Conservation (phyloP, 140 eudicot species). For the Cichorium intybus region DNA sequence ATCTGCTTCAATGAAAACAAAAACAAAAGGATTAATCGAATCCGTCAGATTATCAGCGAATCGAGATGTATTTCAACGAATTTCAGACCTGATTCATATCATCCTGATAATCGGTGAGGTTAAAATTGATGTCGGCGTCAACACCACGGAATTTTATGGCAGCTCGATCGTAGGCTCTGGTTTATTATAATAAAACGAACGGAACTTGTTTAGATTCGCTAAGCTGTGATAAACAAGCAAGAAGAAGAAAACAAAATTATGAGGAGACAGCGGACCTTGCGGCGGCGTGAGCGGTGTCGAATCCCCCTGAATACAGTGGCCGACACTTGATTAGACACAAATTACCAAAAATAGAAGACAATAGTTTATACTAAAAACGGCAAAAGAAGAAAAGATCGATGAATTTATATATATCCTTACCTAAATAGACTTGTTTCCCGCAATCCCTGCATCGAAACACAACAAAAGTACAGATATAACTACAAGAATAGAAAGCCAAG, state of each 20-base stretch:
- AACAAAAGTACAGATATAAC: conserved; percentile 20
- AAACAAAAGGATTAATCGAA: conserved; percentile 1
- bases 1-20: conserved; percentile 41
- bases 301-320: conserved; percentile 58
- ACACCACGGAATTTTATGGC: conserved; percentile 68
- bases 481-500: not conserved
- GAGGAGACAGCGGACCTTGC: conserved; percentile 55
- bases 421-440: conserved; percentile 95
- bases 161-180: conserved; percentile 84
- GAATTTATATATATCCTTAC: conserved; percentile 30
- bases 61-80: not conserved
- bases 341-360: conserved; percentile 19
- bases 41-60: not conserved
- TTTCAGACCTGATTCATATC: conserved; percentile 77
- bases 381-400: not conserved
- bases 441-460: conserved; percentile 70
- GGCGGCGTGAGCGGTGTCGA: conserved; percentile 91
- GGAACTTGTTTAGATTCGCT: not conserved
- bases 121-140: conserved; percentile 69
- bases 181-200: not conserved
- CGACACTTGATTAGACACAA: conserved; percentile 7
- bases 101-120: conserved; percentile 58
- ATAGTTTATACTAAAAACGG: conserved; percentile 14
- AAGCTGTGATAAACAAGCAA: not conserved
- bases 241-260: not conserved